These are phyloP conservation scores for Barbarea vulgaris DNA, from an alignment of 345 rosid genomes.

Conservation along the genomic window DNA sequence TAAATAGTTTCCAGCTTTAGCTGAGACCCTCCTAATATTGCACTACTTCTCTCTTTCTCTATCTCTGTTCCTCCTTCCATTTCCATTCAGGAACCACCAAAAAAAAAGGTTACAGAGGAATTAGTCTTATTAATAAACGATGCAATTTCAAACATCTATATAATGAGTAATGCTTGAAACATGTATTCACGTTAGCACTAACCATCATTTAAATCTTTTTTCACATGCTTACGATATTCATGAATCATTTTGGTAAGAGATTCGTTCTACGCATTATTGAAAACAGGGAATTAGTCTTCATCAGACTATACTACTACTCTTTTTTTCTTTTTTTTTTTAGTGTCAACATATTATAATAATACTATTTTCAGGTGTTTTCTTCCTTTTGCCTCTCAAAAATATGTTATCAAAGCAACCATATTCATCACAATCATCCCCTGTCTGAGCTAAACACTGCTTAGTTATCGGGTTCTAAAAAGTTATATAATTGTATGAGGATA, in stretches of 20 bases:
- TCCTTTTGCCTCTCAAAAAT: no score
- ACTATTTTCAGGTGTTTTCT: no score
- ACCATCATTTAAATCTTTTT: neutral
- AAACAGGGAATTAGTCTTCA: neutral
- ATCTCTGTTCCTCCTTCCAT: neutral
- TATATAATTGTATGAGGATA: no score
- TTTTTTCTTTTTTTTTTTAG: no score
- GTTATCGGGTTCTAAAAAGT: no score
- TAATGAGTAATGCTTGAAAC: conserved; percentile 2
- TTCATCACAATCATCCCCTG: no score
- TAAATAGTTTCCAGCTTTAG: conserved; percentile 28
- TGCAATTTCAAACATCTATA: neutral
- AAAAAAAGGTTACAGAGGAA: neutral
- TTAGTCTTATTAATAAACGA: neutral
- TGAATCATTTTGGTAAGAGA: neutral
- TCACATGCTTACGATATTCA: neutral
- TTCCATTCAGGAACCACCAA: neutral
- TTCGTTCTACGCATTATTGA: neutral
- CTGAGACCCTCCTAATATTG: conserved; percentile 30
- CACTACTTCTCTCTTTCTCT: neutral
- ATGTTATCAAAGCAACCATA: no score
- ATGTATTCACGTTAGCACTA: conserved; percentile 10
- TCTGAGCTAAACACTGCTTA: no score
- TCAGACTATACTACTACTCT: no score
- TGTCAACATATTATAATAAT: no score